Evolutionary conservation across 306 rosid species (phyloP).

Genomic region (Carpinus viminea): DNA sequence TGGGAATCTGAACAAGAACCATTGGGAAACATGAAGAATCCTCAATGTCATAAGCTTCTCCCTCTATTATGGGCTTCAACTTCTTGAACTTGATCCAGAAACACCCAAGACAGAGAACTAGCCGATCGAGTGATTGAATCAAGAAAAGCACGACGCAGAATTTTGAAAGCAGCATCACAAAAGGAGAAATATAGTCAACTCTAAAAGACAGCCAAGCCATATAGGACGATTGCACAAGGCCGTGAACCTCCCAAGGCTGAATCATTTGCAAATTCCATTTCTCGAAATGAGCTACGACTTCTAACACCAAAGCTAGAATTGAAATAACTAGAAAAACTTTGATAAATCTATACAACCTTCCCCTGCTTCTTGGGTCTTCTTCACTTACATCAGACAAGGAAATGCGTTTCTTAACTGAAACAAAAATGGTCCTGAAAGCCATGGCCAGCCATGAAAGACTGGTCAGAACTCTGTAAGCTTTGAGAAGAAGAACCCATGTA

Average conservation of each 20-base stretch:
- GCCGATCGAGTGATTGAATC: constrained; percentile 93
- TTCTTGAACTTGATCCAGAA: constrained; percentile 93
- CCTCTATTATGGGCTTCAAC: constrained; percentile 62
- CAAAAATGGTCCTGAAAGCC: constrained; percentile 38
- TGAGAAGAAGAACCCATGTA: constrained; percentile 88
- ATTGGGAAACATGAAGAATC: constrained; percentile 71
- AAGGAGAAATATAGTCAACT: constrained; percentile 77
- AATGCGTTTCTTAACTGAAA: constrained; percentile 69
- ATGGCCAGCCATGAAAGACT: constrained; percentile 70
- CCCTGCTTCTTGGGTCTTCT: constrained; percentile 59
- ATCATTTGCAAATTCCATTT: constrained; percentile 75
- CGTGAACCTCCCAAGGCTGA: constrained; percentile 80
- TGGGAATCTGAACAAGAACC: constrained; percentile 97
- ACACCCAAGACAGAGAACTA: constrained; percentile 83
- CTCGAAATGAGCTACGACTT: constrained; percentile 78
- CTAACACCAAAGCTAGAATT: constrained; percentile 58
- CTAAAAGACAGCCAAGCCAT: constrained; percentile 81
- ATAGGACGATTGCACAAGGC: constrained; percentile 66
- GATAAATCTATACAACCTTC: constrained; percentile 70
- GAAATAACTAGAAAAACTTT: constrained; percentile 65
- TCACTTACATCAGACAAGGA: constrained; percentile 55
- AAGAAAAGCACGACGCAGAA: constrained; percentile 82
- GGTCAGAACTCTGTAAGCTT: constrained; percentile 62
- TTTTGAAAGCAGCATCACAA: constrained; percentile 60
- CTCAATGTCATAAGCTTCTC: constrained; percentile 59